Evolutionary conservation across 2,329 filamentous ascomycete genomes (phyloP), one percentile per base, ranked within the genome.

Genomic region (Podosphaera fusca): DNA sequence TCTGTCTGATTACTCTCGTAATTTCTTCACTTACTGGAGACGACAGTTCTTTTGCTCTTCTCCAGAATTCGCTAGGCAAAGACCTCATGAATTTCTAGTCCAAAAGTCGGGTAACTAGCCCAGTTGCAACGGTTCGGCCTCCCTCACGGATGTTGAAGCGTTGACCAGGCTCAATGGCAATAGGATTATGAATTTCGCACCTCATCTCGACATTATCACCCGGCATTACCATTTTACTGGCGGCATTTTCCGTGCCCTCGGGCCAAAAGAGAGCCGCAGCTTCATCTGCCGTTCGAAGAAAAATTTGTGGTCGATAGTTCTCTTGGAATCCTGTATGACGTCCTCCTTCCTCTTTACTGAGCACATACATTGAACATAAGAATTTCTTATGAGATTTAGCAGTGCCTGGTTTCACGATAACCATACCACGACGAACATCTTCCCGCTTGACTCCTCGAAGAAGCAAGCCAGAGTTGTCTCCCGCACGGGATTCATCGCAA

Each of bases 161-260:
- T 76, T 95, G 87, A 65, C 92, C 90, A 61, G 80, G 74, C 75
- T 98, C 92, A 61, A 95, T 73, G 59, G 90, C 90, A 67, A 94
- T 80, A 61, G 90, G 87, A 72, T 85, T 76, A 72, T 87, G 80
- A 68, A 95, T 82, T 66, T 84, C 80, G 70, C 88, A 85, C 62
- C 92, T 75, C 89, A 98, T 95, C 78, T 98, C 92, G 64, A 95
- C 81, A 73, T 98, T 98, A 79, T 98, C 92, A 71, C 92, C 92
- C 56, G 92, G 92, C 88, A 95, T 94, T 72, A 95, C 83, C 75
- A 88, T 85, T 77, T 87, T 89, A 71, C 73, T 74, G 61, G 76
- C 69, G 59, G 77, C 72, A 65, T 90, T 83, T 70, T 84, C 82
- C 61, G 78, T 84, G 61, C 84, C 85, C 66, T 92, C 89, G 57